Percentiles rank a stretch among this genome's conserved stretches.
Evolutionary conservation across 495 filamentous ascomycete genomes (phyloP).

Genomic region (Xylaria telfairii): DNA sequence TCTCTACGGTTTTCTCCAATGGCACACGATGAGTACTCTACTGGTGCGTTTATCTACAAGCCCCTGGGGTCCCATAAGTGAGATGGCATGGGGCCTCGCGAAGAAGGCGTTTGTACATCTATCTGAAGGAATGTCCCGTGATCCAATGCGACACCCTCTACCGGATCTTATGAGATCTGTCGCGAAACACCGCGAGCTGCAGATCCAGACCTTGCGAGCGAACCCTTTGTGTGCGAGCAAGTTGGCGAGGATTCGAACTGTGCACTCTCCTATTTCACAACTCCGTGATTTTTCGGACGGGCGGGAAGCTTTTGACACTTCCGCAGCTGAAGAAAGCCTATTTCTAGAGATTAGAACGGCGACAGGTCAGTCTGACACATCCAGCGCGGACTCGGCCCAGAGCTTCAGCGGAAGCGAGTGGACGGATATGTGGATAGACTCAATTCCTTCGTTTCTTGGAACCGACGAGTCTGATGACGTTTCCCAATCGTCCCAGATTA

Average conservation of each 20-base stretch:
- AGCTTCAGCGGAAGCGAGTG: slow-evolving; percentile 10
- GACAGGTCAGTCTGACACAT: not conserved
- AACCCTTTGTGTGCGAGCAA: not conserved
- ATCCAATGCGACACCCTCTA: slow-evolving; percentile 25
- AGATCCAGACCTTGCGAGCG: slow-evolving; percentile 1
- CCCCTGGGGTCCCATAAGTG: slow-evolving; percentile 19
- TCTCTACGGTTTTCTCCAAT: not conserved
- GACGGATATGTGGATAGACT: slow-evolving; percentile 3
- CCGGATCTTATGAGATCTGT: slow-evolving; percentile 14
- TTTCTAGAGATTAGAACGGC: not conserved
- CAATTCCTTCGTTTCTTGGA: not conserved
- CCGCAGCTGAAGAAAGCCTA: not conserved
- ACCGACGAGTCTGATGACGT: not conserved
- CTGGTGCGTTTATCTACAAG: slow-evolving; percentile 8
- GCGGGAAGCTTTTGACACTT: not conserved
- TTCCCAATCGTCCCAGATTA: not conserved
- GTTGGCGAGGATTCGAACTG: not conserved
- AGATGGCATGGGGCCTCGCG: slow-evolving; percentile 16
- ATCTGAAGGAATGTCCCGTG: slow-evolving; percentile 1
- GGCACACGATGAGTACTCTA: slow-evolving; percentile 11
- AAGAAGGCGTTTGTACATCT: slow-evolving; percentile 17
- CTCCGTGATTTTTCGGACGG: slow-evolving; percentile 11
- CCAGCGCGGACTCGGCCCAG: not conserved
- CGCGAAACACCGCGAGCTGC: slow-evolving; percentile 7
- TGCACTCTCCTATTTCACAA: not conserved